Evolutionary conservation across 2,329 filamentous ascomycete species (phyloP), one percentile per base, ranked within the genome.

Genomic region (Paraphaeosphaeria sporulosa): DNA sequence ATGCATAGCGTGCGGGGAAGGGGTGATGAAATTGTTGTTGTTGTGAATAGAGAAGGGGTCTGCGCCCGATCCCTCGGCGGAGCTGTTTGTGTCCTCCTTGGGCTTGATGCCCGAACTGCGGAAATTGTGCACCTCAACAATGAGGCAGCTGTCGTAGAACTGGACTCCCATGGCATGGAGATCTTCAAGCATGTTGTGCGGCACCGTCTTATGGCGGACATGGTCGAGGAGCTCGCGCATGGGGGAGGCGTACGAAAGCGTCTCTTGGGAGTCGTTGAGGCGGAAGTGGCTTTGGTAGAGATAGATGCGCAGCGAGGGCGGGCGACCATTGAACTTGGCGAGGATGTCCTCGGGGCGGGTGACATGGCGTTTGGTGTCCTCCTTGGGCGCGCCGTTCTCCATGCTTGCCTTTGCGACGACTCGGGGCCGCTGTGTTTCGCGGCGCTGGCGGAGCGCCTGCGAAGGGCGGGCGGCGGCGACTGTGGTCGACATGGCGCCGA

Each of bases 91-190:
- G 57, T 77, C 68, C 82, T 83, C 66, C 86, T 87, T 72, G 10
- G 81, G 75, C 65, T 92, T 67, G 85, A 81, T 63, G 85, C 84
- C 49, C 84, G 84, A 44, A 82, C 90, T 88, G 71, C 91, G 92
- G 80, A 97, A 92, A 75, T 98, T 92, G 71, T 96, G 87, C n/a
- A 98, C 83, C 76, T 96, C 90, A 38, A 99, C 93, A 67, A 99
- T 98, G 59, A 99, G 85, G 73, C 94, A 97, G 34, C 87, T 84
- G 77, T 98, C 94, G 75, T 98, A 99, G 74, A 97, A 98, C 10
- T 85, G 84, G 15, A 97, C 90, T 21, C 88, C 87, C 19, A 84
- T 83, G 50, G 87, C 84, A 30, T 89, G 84, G 57, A 99, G 87
- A 67, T 94, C 90, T 50, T 90, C 88, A 12, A 98, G 81, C 74